A percentile compares a stretch with the other conserved stretches of the same genome.
These are phyloP conservation scores for Glebionis coronaria DNA, from an alignment of 129 eudicot species.

Conservation along the genomic window DNA sequence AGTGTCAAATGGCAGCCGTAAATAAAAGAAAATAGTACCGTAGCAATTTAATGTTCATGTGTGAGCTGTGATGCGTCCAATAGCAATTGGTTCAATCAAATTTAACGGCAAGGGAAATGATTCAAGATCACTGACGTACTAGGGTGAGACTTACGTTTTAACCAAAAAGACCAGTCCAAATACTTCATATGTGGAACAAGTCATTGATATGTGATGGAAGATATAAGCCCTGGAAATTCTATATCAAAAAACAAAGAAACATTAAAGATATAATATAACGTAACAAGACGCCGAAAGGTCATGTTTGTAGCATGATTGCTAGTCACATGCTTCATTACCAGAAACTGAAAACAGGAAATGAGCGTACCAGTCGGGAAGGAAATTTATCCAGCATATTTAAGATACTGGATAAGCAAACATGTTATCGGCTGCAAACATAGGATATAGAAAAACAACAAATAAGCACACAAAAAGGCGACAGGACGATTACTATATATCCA, in stretches of 20 bases:
- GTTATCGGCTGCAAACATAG: slow-evolving; percentile 55
- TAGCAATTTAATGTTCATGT: background rate
- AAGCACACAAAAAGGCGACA: background rate
- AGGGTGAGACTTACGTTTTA: slow-evolving; percentile 39
- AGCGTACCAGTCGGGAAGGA: slow-evolving; percentile 39
- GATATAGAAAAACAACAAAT: slow-evolving; percentile 1
- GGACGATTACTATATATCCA: background rate
- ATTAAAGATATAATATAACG: slow-evolving; percentile 1
- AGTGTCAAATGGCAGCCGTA: too few species aligned
- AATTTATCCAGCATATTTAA: slow-evolving; percentile 35
- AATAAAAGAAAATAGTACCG: too few species aligned
- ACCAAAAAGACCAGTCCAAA: slow-evolving; percentile 37
- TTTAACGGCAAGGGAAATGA: slow-evolving; percentile 1
- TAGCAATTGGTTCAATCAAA: slow-evolving; percentile 14
- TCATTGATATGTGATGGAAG: slow-evolving; percentile 34
- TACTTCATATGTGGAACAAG: slow-evolving; percentile 34
- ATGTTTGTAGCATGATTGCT: slow-evolving; percentile 6
- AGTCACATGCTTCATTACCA: slow-evolving; percentile 11
- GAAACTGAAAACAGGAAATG: slow-evolving; percentile 7
- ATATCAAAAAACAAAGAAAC: background rate
- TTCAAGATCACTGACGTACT: slow-evolving; percentile 3
- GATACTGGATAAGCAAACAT: slow-evolving; percentile 78
- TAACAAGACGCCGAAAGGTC: slow-evolving; percentile 4
- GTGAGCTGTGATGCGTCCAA: background rate
- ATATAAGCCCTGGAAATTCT: slow-evolving; percentile 25